These are phyloP conservation scores for Aureobasidium vineae DNA, from an alignment of 2,329 filamentous ascomycete genomes.

Conservation along the genomic window DNA sequence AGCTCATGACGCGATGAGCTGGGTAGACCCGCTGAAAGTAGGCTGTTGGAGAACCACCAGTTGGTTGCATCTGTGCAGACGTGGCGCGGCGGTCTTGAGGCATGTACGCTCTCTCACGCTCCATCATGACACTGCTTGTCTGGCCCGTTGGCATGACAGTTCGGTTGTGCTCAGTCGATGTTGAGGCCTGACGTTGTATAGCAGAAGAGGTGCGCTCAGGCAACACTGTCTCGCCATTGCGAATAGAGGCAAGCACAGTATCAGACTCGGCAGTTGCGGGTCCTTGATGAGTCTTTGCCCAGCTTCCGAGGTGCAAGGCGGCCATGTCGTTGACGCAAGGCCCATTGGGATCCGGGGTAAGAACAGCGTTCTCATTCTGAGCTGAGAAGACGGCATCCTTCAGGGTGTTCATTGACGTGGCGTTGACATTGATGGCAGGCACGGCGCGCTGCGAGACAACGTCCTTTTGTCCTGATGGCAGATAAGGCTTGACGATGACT, in stretches of 20 bases:
- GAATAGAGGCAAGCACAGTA: constrained; percentile 17
- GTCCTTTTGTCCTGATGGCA: background rate
- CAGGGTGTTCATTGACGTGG: constrained; percentile 34
- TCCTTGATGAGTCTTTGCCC: constrained; percentile 34
- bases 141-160: background rate
- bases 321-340: constrained; percentile 32
- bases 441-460: background rate
- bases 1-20: constrained; percentile 35
- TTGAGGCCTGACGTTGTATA: constrained; percentile 27
- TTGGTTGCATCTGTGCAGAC: constrained; percentile 27
- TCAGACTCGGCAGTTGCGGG: constrained; percentile 13
- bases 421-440: constrained; percentile 31
- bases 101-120: constrained; percentile 3
- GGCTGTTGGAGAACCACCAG: constrained; percentile 12
- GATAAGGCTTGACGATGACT: constrained; percentile 1
- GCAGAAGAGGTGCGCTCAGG: constrained; percentile 31
- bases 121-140: background rate
- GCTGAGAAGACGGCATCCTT: constrained; percentile 38
- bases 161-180: background rate
- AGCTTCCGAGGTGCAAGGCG: constrained; percentile 35
- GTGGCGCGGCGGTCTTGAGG: constrained; percentile 26
- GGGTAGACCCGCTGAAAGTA: constrained; percentile 28
- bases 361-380: constrained; percentile 38
- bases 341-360: constrained; percentile 35
- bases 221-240: constrained; percentile 29